Percentiles rank a stretch among this genome's conserved stretches.
phyloP scores from a whole-genome alignment of 148 eudicot species.

The Agrostemma githago region DNA sequence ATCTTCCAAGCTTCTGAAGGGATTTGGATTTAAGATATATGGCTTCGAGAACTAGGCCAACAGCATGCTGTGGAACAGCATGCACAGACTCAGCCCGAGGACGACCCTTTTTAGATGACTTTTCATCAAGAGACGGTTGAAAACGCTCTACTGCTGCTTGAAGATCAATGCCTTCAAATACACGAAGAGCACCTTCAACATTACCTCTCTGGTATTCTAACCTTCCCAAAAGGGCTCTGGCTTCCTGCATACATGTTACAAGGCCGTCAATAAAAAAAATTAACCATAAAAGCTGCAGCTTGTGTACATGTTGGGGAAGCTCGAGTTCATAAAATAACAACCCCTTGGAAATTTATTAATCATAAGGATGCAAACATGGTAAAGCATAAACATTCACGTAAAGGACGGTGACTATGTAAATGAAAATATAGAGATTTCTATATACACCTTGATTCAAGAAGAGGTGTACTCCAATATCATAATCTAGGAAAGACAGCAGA shows the following conservation, averaged over 20 bases:
- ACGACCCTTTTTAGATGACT: slow-evolving; percentile 62
- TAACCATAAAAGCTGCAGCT: too few relatives aligned
- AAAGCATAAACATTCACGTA: too few relatives aligned
- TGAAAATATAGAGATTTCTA: too few relatives aligned
- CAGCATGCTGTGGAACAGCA: slow-evolving; percentile 64
- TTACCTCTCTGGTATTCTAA: slow-evolving; percentile 92
- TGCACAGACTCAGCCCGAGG: slow-evolving; percentile 43
- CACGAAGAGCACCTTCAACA: slow-evolving; percentile 87
- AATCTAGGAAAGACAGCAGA: too few relatives aligned
- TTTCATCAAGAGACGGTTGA: slow-evolving; percentile 59
- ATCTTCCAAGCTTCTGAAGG: slow-evolving; percentile 86
- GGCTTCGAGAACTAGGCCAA: slow-evolving; percentile 82
- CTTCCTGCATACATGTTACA: slow-evolving; percentile 48
- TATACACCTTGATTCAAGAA: too few relatives aligned
- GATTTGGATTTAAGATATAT: slow-evolving; percentile 86
- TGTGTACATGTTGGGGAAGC: too few relatives aligned
- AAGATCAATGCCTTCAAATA: slow-evolving; percentile 94
- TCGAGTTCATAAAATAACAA: too few relatives aligned
- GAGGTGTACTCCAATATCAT: too few relatives aligned
- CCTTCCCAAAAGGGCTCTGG: slow-evolving; percentile 83
- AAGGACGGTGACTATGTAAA: too few relatives aligned
- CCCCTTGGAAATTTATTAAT: too few relatives aligned
- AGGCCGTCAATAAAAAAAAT: too few relatives aligned
- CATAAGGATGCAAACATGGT: too few relatives aligned
- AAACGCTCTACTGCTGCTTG: slow-evolving; percentile 73